Evolutionary conservation across 768 basidiomycete genomes (phyloP), one percentile per base, ranked within the genome.

Genomic region (Xanthoconium stramineum): DNA sequence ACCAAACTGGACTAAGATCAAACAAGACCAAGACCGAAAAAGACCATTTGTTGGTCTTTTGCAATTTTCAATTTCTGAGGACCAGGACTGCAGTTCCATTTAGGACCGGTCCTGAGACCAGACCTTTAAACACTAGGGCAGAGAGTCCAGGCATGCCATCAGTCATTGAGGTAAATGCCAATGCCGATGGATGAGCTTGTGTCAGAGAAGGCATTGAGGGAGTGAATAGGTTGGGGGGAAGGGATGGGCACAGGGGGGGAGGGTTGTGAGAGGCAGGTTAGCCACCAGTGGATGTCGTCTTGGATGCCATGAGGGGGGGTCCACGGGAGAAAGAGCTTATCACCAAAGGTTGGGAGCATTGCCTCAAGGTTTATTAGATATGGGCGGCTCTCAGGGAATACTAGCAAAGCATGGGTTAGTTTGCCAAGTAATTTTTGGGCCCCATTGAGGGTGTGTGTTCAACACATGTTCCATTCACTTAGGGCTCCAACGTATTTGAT

Each of bases 251-350:
- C 5, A 15, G 61, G 55, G 14, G 51, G 43, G 0, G 39, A 10
- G 0, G 14, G 35, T 14, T 47, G 47, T 1, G 14, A 14, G 5
- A 4, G 19, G 2, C 1, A 12, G 0, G 1, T 35, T 17, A 1
- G 5, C 50, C 51, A 11, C 42, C 57, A 33, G 9, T 0, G 5
- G 0, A 62, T 10, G 15, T 46, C 20, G 0, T 35, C 8, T 0
- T 0, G 3, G 11, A 4, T 15, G 50, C 17, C 2, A 10, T 7
- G 1, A 65, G 48, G 19, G 35, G 54, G 24, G 45, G 64, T 24
- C 3, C 38, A 4, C 1, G 66, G 74, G 15, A 57, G 30, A 62
- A 74, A 73, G 15, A 75, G 76, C 57, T 58, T 38, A 10, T 71
- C 19, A 42, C 50, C 17, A 39, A 64, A 74, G 0, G 64, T 48